Evolutionary conservation across 2,329 filamentous ascomycete genomes (phyloP).

Genomic region (Fusarium musae): DNA sequence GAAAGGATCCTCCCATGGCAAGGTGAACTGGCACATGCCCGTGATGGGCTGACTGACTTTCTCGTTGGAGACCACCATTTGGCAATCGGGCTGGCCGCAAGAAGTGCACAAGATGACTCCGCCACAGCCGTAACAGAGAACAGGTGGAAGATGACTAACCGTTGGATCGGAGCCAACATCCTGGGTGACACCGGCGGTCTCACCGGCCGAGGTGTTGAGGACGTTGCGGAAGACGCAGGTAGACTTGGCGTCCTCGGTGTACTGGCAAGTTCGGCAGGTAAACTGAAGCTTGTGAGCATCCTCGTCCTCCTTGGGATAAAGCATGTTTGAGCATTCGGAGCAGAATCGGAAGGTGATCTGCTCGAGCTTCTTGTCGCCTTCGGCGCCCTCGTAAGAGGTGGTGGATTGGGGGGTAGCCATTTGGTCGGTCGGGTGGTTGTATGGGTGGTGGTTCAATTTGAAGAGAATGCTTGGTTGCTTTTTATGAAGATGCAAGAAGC

Average conservation of each 20-base stretch:
- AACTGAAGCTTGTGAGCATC: slow-evolving; percentile 87
- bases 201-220: slow-evolving; percentile 89
- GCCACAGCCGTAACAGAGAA: slow-evolving; percentile 61
- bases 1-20: slow-evolving; percentile 48
- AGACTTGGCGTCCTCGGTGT: slow-evolving; percentile 85
- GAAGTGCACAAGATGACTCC: slow-evolving; percentile 55
- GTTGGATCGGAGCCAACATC: slow-evolving; percentile 98
- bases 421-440: slow-evolving; percentile 28
- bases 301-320: slow-evolving; percentile 96
- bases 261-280: slow-evolving; percentile 94
- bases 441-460: slow-evolving; percentile 6
- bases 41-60: slow-evolving; percentile 40
- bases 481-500: slow-evolving; percentile 9
- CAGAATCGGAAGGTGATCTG: slow-evolving; percentile 98
- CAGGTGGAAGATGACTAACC: slow-evolving; percentile 75
- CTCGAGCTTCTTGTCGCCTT: slow-evolving; percentile 67
- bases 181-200: slow-evolving; percentile 96
- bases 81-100: slow-evolving; percentile 49
- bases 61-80: slow-evolving; percentile 34
- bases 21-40: slow-evolving; percentile 46
- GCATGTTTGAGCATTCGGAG: slow-evolving; percentile 98
- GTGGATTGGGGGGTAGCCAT: slow-evolving; percentile 71
- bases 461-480: slow-evolving; percentile 13
- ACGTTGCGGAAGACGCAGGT: slow-evolving; percentile 96
- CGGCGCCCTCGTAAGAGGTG: slow-evolving; percentile 54